These are phyloP conservation scores for Capronia epimyces DNA, from an alignment of 2,329 filamentous ascomycete genomes.

Conservation along the genomic window DNA sequence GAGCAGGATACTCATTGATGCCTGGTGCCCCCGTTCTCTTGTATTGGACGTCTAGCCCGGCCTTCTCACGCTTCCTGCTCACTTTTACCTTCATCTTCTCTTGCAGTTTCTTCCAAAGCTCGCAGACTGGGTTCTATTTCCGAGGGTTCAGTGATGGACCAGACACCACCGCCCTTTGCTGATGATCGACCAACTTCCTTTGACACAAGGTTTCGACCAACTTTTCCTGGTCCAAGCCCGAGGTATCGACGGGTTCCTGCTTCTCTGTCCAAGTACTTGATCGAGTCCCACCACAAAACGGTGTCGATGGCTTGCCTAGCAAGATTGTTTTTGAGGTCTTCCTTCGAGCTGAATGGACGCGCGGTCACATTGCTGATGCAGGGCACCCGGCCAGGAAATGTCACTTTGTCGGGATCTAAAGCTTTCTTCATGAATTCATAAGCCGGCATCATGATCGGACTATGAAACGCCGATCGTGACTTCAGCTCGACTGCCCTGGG, in stretches of 20 bases:
- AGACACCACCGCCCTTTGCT: conserved; percentile 84
- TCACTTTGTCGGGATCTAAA: conserved; percentile 59
- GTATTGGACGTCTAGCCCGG: too few relatives aligned
- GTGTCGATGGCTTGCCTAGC: conserved; percentile 84
- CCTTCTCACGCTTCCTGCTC: not conserved
- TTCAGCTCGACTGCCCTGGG: conserved; percentile 81
- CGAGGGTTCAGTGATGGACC: conserved; percentile 77
- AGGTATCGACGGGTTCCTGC: conserved; percentile 78
- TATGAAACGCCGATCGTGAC: conserved; percentile 37
- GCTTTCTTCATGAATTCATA: conserved; percentile 66
- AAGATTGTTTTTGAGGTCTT: conserved; percentile 71
- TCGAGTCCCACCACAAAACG: conserved; percentile 90
- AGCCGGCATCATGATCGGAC: conserved; percentile 83
- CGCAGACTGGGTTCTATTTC: conserved; percentile 54
- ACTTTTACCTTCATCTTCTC: conserved; percentile 15
- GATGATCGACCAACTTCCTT: conserved; percentile 84
- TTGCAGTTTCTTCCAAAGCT: conserved; percentile 22
- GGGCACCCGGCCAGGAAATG: conserved; percentile 67
- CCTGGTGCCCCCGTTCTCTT: too few relatives aligned
- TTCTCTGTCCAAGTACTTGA: conserved; percentile 80
- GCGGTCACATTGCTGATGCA: conserved; percentile 85
- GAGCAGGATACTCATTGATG: not conserved
- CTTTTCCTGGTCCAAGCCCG: conserved; percentile 88
- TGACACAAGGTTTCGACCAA: conserved; percentile 85
- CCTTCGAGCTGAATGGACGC: conserved; percentile 65